Conservation (phyloP, 2,329 filamentous ascomycete species). For the Pseudocercospora macadamiae region DNA sequence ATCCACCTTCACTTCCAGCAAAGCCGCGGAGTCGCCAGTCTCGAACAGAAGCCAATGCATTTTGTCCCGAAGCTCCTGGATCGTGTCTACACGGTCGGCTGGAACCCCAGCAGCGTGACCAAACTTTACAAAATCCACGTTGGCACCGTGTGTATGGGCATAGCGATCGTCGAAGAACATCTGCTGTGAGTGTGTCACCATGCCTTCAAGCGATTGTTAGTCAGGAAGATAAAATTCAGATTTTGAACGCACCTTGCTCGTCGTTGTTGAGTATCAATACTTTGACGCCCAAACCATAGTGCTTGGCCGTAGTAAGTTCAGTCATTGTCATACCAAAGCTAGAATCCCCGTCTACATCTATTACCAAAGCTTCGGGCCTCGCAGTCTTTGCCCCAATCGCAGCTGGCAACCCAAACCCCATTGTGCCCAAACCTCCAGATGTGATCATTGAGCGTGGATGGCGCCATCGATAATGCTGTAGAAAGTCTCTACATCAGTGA, state of each 20-base stretch:
- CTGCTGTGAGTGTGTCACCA: conserved; percentile 98
- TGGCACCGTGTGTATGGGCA: conserved; percentile 87
- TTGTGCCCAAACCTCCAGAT: conserved; percentile 89
- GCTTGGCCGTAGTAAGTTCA: conserved; percentile 86
- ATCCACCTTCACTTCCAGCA: conserved; percentile 89
- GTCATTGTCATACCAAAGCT: conserved; percentile 99
- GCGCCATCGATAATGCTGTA: conserved; percentile 96
- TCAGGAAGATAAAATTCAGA: not conserved
- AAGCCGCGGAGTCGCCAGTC: conserved; percentile 74
- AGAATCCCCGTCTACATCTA: conserved; percentile 97
- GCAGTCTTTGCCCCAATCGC: conserved; percentile 94
- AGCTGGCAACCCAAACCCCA: conserved; percentile 94
- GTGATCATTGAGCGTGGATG: conserved; percentile 91
- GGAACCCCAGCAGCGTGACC: conserved; percentile 86
- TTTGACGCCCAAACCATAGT: conserved; percentile 97
- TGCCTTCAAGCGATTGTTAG: conserved; percentile 43
- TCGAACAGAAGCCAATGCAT: conserved; percentile 42
- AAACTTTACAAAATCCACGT: conserved; percentile 91
- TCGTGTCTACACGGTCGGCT: conserved; percentile 71
- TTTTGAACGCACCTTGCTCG: conserved; percentile 87
- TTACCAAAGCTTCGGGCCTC: conserved; percentile 78
- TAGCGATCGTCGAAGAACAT: conserved; percentile 94
- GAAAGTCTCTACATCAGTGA: too few species aligned
- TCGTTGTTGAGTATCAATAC: conserved; percentile 94
- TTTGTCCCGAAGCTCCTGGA: conserved; percentile 81